Percentiles rank a stretch among this genome's conserved stretches.
phyloP scores from a whole-genome alignment of 192 early-diverging fungal species.

The Physocladia obscura region DNA sequence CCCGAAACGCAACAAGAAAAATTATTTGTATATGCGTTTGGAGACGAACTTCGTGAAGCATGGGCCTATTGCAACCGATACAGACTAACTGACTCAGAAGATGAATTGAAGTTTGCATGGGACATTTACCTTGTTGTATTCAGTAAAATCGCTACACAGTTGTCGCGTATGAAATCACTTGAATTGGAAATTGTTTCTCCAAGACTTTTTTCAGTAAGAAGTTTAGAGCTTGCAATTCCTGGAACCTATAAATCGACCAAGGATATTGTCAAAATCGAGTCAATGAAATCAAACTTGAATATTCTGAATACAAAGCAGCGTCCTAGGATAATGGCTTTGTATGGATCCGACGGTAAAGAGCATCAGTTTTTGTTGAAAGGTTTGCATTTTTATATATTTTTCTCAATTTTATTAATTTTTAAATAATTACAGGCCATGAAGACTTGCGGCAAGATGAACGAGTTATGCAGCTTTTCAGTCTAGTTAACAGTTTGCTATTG shows the following conservation, averaged over 20 bases:
- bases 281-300: conserved; percentile 62
- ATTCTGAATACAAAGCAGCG: conserved; percentile 81
- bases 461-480: conserved; percentile 88
- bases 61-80: conserved; percentile 70
- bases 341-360: conserved; percentile 76
- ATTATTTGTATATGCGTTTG: conserved; percentile 73
- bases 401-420: background rate
- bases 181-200: conserved; percentile 78
- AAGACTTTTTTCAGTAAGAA: conserved; percentile 61
- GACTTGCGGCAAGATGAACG: conserved; percentile 91
- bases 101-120: conserved; percentile 57
- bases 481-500: conserved; percentile 77
- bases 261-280: conserved; percentile 70
- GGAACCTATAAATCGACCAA: conserved; percentile 69
- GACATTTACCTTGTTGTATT: conserved; percentile 36
- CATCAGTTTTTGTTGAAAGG: conserved; percentile 86
- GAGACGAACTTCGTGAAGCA: conserved; percentile 69
- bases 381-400: background rate
- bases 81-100: conserved; percentile 58
- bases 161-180: conserved; percentile 61
- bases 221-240: conserved; percentile 80
- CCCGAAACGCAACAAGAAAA: conserved; percentile 76
- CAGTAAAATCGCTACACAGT: conserved; percentile 62
- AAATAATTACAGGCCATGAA: conserved; percentile 56
- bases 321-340: conserved; percentile 70